Percentiles rank a stretch among this genome's conserved stretches.
These are phyloP conservation scores for Annulohypoxylon nitens DNA, from an alignment of 495 filamentous ascomycete genomes.

Conservation along the genomic window DNA sequence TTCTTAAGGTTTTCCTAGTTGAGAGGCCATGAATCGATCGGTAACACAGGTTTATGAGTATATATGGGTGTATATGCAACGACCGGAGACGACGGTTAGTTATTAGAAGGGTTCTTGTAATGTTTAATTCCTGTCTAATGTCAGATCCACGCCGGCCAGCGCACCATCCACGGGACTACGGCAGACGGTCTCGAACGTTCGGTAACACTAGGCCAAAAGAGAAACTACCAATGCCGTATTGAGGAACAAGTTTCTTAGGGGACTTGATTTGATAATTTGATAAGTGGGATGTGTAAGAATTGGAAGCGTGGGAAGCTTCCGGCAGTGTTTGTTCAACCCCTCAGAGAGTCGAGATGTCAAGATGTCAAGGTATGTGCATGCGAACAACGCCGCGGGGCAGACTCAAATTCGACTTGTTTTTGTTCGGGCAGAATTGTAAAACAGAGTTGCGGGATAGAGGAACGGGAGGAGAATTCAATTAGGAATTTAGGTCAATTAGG, in stretches of 20 bases:
- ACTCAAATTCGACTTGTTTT: neutral
- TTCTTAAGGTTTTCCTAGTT: slow-evolving; percentile 35
- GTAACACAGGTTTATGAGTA: neutral
- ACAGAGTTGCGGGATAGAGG: slow-evolving; percentile 14
- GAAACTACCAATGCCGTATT: slow-evolving; percentile 17
- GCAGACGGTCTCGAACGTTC: slow-evolving; percentile 40
- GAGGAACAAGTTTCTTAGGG: neutral
- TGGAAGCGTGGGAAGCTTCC: neutral
- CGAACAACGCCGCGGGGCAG: slow-evolving; percentile 26
- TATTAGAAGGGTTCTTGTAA: neutral
- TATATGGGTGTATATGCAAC: slow-evolving; percentile 2
- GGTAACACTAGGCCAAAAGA: slow-evolving; percentile 31
- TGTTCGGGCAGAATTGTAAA: slow-evolving; percentile 9
- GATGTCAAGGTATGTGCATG: slow-evolving; percentile 6
- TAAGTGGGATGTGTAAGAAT: slow-evolving; percentile 7
- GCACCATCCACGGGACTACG: slow-evolving; percentile 19
- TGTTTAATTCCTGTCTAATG: slow-evolving; percentile 1
- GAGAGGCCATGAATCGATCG: slow-evolving; percentile 33
- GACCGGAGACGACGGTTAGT: slow-evolving; percentile 10
- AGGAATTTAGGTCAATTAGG: slow-evolving; percentile 27
- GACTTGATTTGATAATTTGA: slow-evolving; percentile 18
- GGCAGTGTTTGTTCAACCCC: slow-evolving; percentile 15
- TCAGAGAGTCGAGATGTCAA: neutral
- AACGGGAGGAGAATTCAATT: slow-evolving; percentile 25
- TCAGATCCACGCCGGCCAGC: slow-evolving; percentile 22